These are phyloP conservation scores for Rostrohypoxylon terebratum DNA, from an alignment of 495 filamentous ascomycete genomes.

Conservation along the genomic window DNA sequence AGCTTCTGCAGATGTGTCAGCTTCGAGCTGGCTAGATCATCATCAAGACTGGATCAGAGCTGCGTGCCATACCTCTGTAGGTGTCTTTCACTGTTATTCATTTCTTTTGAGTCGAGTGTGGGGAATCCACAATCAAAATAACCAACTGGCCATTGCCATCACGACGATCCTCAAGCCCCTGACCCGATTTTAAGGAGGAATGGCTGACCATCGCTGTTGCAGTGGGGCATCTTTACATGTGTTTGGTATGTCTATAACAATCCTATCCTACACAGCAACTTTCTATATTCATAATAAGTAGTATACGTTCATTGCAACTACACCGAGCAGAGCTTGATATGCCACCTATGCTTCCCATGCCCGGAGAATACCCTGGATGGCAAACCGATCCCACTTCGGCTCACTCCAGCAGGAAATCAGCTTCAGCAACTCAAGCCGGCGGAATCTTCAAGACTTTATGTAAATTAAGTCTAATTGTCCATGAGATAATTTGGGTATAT, in stretches of 20 bases:
- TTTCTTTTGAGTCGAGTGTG: no score
- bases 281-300: slow-evolving; percentile 17
- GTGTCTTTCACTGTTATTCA: not conserved
- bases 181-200: not conserved
- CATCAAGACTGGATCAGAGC: slow-evolving; percentile 44
- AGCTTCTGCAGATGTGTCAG: slow-evolving; percentile 33
- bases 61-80: slow-evolving; percentile 40
- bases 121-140: not conserved
- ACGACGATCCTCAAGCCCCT: not conserved
- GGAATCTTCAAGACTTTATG: slow-evolving; percentile 37
- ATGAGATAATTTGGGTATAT: slow-evolving; percentile 42
- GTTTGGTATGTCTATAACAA: slow-evolving; percentile 23
- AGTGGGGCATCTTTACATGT: slow-evolving; percentile 45
- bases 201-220: not conserved
- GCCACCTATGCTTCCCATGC: slow-evolving; percentile 42
- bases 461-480: slow-evolving; percentile 35
- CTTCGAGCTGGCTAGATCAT: slow-evolving; percentile 38
- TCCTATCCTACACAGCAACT: slow-evolving; percentile 2
- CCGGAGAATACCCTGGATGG: slow-evolving; percentile 29
- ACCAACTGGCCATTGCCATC: not conserved
- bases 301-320: slow-evolving; percentile 41
- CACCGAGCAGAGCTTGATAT: slow-evolving; percentile 41
- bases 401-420: not conserved
- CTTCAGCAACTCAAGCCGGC: slow-evolving; percentile 5
- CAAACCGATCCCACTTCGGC: slow-evolving; percentile 10